Base-by-base conservation (phyloP, 2,329 filamentous ascomycete species). In the Septoria linicola region DNA sequence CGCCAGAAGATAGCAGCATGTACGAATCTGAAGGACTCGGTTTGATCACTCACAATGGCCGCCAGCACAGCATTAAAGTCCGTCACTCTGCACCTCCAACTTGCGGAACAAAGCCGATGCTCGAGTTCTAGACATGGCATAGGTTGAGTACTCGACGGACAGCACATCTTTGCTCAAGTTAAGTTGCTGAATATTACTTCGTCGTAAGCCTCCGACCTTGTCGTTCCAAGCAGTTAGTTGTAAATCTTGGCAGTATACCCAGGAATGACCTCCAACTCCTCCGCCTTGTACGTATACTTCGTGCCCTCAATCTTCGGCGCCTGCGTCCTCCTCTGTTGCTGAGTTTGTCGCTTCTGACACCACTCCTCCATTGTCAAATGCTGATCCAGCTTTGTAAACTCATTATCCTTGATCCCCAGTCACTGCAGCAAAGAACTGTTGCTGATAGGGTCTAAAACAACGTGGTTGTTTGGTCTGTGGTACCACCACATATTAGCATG, bases 281-380 rank as follows among this genome's bases (percentile, higher is more conserved):
- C 60, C 11, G 58, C 35, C 39, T 49, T 45, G 44, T 66, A 66
- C 47, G 62, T 58, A 46, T 65, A 66, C 47, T 69, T 72, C 23
- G 39, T 51, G 1, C 70, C 70, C 41, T 73, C 70, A 49, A 66
- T 71, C 52, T 66, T 69, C 41, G 70, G 71, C 14, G 66, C 66
- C 10, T 67, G 60, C 2, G 68, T 71, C 35, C 63, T 61, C 4
- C 68, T 66, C 56, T 70, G 69, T 54, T 71, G 63, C 54, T 73
- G 71, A 3, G 57, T 59, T 49, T 65, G 62, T 2, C 60, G 52
- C 1, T 58, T 67, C 51, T 66, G 70, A 6, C 74, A 72, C 72
- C 72, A 75, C 51, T 75, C 61, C 47, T 72, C 72, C 68, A 75
- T 72, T 2, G 72, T 76, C 5, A 76, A 63, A 35, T 70, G 65